Base-by-base conservation (phyloP, 345 rosid genomes). In the Populus deltoides region DNA sequence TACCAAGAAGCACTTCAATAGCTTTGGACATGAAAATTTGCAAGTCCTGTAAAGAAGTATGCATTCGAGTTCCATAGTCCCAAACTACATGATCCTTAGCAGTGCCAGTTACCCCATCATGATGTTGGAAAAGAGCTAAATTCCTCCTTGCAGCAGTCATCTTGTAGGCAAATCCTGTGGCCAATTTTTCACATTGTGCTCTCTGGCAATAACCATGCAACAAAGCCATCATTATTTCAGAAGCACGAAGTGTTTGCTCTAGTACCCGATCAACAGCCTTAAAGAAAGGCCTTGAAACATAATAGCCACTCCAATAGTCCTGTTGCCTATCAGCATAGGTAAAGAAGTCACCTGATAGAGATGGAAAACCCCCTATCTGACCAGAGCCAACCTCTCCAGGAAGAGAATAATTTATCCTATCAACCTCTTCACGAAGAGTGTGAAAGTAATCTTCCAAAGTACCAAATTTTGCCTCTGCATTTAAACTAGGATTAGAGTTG, bases 291-390 rank as follows among this genome's bases (percentile, higher is more conserved):
- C 99, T 91, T 55, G 99, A 96, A 63, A 94, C 97, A 78, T 96
- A 96, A 87, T 96, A 96, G 71, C 99, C 99, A 85, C 99, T 96
- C 99, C 99, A 94, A 75, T 96, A 94, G 83, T 96, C 98, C 75
- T 92, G 92, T 74, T 96, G 86, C 81, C 98, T 83, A 79, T 96
- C 99, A 68, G 99, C 87, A 77, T 96, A 96, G 68, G 99, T 96
- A 83, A 96, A 96, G 87, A 96, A 96, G 80, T 96, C 99, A 49
- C 99, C 99, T 11, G 97, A 88, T 22, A 96, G 88, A 79, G 99
- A 96, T 78, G 99, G 98, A 86, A 96, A 96, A 73, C 99, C 98
- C 47, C 74, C 90, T 79, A 96, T 75, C 83, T 88, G 86, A 79
- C 81, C 87, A 66, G 98, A 94, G 65, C 99, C 98, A 62, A 84